These are phyloP conservation scores for Candida boleticola DNA, from an alignment of 805 yeast genomes.

Conservation along the genomic window DNA sequence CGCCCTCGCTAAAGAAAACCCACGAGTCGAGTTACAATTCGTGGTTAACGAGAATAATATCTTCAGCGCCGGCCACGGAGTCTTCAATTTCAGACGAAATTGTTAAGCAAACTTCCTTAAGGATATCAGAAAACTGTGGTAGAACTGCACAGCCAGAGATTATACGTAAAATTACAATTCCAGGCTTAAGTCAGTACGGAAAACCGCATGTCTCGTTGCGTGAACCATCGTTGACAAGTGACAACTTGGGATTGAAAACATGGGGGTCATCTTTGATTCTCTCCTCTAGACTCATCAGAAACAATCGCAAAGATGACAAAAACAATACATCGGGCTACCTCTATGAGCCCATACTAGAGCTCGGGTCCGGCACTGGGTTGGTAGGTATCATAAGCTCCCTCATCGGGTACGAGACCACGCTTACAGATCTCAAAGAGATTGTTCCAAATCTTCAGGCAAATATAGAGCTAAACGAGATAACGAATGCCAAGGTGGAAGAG, in stretches of 20 bases:
- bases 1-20: constrained; percentile 23
- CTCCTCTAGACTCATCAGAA: constrained; percentile 47
- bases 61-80: constrained; percentile 49
- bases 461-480: constrained; percentile 46
- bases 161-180: constrained; percentile 54
- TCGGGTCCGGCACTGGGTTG: constrained; percentile 96
- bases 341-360: constrained; percentile 50
- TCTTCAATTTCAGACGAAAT: constrained; percentile 31
- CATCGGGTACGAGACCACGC: constrained; percentile 46
- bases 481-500: constrained; percentile 40
- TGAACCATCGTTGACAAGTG: constrained; percentile 87
- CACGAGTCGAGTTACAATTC: constrained; percentile 39
- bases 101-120: constrained; percentile 53
- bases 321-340: constrained; percentile 11
- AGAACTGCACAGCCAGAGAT: constrained; percentile 78
- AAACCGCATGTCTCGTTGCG: constrained; percentile 36
- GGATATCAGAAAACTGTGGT: constrained; percentile 83
- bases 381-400: constrained; percentile 70
- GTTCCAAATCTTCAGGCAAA: constrained; percentile 65
- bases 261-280: constrained; percentile 91
- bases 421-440: constrained; percentile 83
- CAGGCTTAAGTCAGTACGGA: constrained; percentile 23
- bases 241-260: constrained; percentile 86
- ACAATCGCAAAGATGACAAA: constrained; percentile 8
- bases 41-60: constrained; percentile 48